phyloP scores from a whole-genome alignment of 2,329 filamentous ascomycete genomes.

The Blumeriella jaapii region DNA sequence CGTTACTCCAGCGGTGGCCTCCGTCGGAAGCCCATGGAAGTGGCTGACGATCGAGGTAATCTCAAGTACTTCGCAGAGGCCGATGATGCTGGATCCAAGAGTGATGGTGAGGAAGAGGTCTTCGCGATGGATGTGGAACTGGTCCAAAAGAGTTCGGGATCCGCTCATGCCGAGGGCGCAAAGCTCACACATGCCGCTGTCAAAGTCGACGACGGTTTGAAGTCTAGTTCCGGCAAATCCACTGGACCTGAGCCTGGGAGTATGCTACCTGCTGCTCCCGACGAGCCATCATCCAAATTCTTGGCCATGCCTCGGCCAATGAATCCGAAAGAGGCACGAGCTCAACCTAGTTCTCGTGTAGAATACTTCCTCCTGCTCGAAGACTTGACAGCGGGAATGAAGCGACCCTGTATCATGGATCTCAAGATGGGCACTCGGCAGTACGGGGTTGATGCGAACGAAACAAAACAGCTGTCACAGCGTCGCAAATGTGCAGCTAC shows the following conservation, averaged over 20 bases:
- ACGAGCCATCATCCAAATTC: constrained; percentile 5
- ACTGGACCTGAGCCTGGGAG: background rate
- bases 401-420: constrained; percentile 89
- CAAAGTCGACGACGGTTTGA: background rate
- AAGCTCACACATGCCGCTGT: background rate
- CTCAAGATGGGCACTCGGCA: constrained; percentile 98
- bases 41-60: constrained; percentile 58
- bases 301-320: constrained; percentile 44
- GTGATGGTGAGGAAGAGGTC: constrained; percentile 59
- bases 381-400: constrained; percentile 94
- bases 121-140: constrained; percentile 51
- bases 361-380: constrained; percentile 91
- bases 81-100: constrained; percentile 69
- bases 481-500: constrained; percentile 85
- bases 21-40: constrained; percentile 59
- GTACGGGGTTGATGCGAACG: constrained; percentile 82
- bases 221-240: background rate
- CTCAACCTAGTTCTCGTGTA: constrained; percentile 52
- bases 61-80: constrained; percentile 88
- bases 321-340: constrained; percentile 69
- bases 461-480: constrained; percentile 90
- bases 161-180: background rate
- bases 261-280: constrained; percentile 3
- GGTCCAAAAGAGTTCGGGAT: background rate
- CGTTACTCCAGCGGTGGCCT: constrained; percentile 83